Evolutionary conservation across 148 eudicot genomes (phyloP).

Genomic region (Rhododendron ovatum): DNA sequence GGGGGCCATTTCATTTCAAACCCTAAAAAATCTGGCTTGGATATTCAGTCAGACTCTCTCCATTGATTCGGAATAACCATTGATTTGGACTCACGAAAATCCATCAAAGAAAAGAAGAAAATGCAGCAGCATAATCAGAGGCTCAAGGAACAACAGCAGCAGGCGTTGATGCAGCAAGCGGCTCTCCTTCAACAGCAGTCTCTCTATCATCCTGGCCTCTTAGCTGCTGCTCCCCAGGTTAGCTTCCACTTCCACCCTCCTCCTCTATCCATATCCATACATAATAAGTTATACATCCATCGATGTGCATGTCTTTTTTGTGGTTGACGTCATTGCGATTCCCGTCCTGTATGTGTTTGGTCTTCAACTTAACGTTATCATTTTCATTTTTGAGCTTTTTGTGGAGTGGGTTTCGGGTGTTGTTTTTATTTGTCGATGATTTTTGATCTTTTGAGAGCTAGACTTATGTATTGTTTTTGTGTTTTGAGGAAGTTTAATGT

Average conservation of each 20-base stretch:
- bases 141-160: not conserved
- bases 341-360: not conserved
- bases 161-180: slow-evolving; percentile 1
- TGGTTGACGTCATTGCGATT: not conserved
- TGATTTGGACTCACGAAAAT: not conserved
- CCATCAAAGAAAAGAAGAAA: not conserved
- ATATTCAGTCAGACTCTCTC: not conserved
- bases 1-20: not conserved
- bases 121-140: not conserved
- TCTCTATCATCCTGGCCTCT: slow-evolving; percentile 1
- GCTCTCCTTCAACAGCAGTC: slow-evolving; percentile 2
- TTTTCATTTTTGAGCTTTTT: not conserved
- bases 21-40: not conserved
- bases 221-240: slow-evolving; percentile 1
- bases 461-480: not conserved
- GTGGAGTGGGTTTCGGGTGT: not conserved
- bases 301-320: not conserved
- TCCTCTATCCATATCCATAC: not conserved
- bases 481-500: not conserved
- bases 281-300: not conserved
- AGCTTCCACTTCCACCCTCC: not conserved
- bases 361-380: not conserved
- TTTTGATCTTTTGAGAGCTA: not conserved
- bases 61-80: not conserved
- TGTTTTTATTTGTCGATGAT: not conserved